These are phyloP conservation scores for Metarhizium anisopliae DNA, from an alignment of 2,329 filamentous ascomycete species.

Conservation along the genomic window DNA sequence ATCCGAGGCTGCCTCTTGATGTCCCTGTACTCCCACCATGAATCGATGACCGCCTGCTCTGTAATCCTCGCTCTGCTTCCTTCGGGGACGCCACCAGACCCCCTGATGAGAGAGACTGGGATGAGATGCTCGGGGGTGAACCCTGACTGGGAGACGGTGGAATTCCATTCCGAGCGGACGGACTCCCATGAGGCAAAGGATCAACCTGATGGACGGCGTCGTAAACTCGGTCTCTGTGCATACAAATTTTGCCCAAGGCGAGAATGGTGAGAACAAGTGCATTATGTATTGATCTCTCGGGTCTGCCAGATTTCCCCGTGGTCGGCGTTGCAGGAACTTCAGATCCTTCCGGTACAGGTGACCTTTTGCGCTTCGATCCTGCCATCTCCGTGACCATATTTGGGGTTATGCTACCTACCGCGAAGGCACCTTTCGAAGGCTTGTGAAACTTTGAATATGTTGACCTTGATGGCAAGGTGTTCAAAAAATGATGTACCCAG, in stretches of 20 bases:
- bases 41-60: slow-evolving; percentile 43
- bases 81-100: slow-evolving; percentile 39
- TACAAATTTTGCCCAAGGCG: slow-evolving; percentile 77
- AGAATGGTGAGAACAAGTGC: slow-evolving; percentile 76
- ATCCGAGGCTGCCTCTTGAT: slow-evolving; percentile 18
- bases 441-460: slow-evolving; percentile 17
- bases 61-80: slow-evolving; percentile 35
- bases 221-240: slow-evolving; percentile 43
- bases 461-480: slow-evolving; percentile 30
- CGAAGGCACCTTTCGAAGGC: slow-evolving; percentile 21
- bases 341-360: slow-evolving; percentile 30
- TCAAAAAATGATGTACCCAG: slow-evolving; percentile 44
- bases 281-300: slow-evolving; percentile 63
- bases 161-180: slow-evolving; percentile 37
- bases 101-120: slow-evolving; percentile 40
- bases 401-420: slow-evolving; percentile 17
- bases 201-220: slow-evolving; percentile 41
- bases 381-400: slow-evolving; percentile 17
- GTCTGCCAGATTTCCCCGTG: slow-evolving; percentile 34
- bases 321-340: slow-evolving; percentile 21
- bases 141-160: slow-evolving; percentile 44
- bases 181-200: slow-evolving; percentile 24
- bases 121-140: slow-evolving; percentile 39
- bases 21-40: slow-evolving; percentile 26
- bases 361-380: slow-evolving; percentile 48